phyloP scores from a whole-genome alignment of 1,139 yeast genomes.

The Debaryomyces sp. region DNA sequence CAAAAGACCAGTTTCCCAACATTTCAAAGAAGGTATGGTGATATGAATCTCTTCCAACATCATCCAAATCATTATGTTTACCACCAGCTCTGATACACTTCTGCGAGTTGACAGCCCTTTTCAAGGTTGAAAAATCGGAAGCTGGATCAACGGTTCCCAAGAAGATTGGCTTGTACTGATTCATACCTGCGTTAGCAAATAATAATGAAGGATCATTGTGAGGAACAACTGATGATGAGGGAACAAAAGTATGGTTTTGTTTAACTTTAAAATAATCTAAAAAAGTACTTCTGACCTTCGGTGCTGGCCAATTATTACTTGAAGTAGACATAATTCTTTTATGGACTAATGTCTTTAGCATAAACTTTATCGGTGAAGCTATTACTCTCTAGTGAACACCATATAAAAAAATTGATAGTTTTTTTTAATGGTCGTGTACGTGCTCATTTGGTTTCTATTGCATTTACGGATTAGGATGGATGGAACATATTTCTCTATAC shows the following conservation, averaged over 20 bases:
- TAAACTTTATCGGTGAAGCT: constrained; percentile 9
- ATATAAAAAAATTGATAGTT: neutral
- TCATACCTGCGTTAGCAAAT: constrained; percentile 98
- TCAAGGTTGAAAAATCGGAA: constrained; percentile 79
- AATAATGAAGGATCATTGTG: constrained; percentile 95
- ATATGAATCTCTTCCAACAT: constrained; percentile 95
- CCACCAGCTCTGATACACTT: constrained; percentile 99
- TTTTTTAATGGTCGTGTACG: neutral
- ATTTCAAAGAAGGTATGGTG: constrained; percentile 98
- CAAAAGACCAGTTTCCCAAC: constrained; percentile 99
- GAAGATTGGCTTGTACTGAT: constrained; percentile 96
- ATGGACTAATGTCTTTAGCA: constrained; percentile 18
- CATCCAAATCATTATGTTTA: constrained; percentile 97
- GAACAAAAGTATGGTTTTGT: constrained; percentile 74
- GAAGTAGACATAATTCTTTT: constrained; percentile 20
- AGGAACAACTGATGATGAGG: constrained; percentile 94
- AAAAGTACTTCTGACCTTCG: constrained; percentile 83
- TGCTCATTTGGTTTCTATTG: neutral
- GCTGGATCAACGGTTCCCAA: constrained; percentile 96
- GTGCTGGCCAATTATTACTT: constrained; percentile 58
- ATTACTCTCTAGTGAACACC: neutral
- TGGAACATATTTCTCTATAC: neutral
- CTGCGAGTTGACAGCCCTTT: constrained; percentile 93
- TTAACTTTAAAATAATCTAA: constrained; percentile 72
- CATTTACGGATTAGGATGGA: neutral